Conservation (phyloP, 1,139 yeast species). For the Candida sp. region DNA sequence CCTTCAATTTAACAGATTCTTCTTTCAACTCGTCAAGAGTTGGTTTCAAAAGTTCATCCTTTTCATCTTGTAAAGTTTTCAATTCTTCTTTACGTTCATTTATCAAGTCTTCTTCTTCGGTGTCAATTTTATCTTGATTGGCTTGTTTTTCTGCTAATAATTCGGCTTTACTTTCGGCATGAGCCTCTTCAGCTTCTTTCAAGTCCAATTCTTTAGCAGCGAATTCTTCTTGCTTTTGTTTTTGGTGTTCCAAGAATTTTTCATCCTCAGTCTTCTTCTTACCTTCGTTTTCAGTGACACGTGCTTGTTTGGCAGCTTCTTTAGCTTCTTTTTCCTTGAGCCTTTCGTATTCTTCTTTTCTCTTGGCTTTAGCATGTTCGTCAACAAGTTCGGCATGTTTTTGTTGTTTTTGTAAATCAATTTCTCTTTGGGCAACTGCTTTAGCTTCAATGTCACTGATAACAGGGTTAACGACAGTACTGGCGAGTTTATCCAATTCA, state of each 20-base stretch:
- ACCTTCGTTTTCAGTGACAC: conserved; percentile 35
- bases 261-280: conserved; percentile 38
- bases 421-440: conserved; percentile 68
- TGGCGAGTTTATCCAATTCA: conserved; percentile 83
- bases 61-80: conserved; percentile 42
- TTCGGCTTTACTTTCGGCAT: conserved; percentile 35
- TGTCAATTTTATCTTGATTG: conserved; percentile 38
- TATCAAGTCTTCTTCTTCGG: conserved; percentile 41
- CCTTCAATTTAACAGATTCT: conserved; percentile 37
- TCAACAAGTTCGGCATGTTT: conserved; percentile 32
- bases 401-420: conserved; percentile 40
- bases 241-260: conserved; percentile 29
- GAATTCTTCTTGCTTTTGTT: conserved; percentile 35
- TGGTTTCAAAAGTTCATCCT: conserved; percentile 41
- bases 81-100: conserved; percentile 40
- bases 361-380: conserved; percentile 45
- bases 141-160: conserved; percentile 36
- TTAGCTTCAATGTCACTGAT: conserved; percentile 68
- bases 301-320: conserved; percentile 36
- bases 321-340: conserved; percentile 39
- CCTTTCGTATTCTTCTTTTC: conserved; percentile 48
- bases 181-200: conserved; percentile 27
- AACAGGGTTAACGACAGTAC: conserved; percentile 81
- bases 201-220: conserved; percentile 32
- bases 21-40: conserved; percentile 37